These are phyloP conservation scores for Aspergillus hancockii DNA, from an alignment of 495 filamentous ascomycete species.

Conservation along the genomic window DNA sequence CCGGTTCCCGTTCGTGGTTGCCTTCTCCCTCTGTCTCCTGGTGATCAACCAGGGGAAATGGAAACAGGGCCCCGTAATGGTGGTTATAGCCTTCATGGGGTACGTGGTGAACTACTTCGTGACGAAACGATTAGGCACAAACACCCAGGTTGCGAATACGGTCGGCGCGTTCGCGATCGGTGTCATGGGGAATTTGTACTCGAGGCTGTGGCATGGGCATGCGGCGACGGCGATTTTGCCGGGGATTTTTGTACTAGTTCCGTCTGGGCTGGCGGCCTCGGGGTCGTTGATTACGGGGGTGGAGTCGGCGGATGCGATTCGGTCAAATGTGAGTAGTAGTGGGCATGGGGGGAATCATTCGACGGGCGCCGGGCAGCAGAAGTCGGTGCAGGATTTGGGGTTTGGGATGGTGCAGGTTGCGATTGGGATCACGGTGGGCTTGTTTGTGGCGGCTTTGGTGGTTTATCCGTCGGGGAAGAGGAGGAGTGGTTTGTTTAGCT, in stretches of 20 bases:
- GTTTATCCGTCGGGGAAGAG: conserved; percentile 92
- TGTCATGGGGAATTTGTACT: conserved; percentile 81
- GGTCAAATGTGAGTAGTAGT: conserved; percentile 46
- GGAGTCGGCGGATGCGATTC: conserved; percentile 72
- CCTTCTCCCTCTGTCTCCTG: conserved; percentile 61
- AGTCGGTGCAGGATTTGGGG: conserved; percentile 32
- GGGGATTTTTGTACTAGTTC: conserved; percentile 89
- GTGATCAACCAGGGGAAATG: conserved; percentile 89
- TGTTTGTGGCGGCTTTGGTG: conserved; percentile 80
- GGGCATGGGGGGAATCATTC: conserved; percentile 1
- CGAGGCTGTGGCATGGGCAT: conserved; percentile 73
- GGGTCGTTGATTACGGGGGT: conserved; percentile 79
- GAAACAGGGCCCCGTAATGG: conserved; percentile 84
- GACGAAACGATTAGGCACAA: conserved; percentile 65
- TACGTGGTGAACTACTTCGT: conserved; percentile 84
- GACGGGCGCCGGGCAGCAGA: conserved; percentile 19
- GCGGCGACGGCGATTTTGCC: conserved; percentile 84
- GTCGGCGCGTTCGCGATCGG: conserved; percentile 82
- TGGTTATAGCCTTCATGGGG: conserved; percentile 72
- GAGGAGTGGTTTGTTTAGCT: conserved; percentile 82
- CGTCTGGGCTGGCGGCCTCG: conserved; percentile 76
- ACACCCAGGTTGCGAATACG: conserved; percentile 78
- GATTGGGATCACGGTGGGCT: conserved; percentile 85
- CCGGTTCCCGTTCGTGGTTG: conserved; percentile 50
- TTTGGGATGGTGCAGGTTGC: conserved; percentile 73